These are phyloP conservation scores for Epichloe hybrida DNA, from an alignment of 2,329 filamentous ascomycete genomes.

Conservation along the genomic window DNA sequence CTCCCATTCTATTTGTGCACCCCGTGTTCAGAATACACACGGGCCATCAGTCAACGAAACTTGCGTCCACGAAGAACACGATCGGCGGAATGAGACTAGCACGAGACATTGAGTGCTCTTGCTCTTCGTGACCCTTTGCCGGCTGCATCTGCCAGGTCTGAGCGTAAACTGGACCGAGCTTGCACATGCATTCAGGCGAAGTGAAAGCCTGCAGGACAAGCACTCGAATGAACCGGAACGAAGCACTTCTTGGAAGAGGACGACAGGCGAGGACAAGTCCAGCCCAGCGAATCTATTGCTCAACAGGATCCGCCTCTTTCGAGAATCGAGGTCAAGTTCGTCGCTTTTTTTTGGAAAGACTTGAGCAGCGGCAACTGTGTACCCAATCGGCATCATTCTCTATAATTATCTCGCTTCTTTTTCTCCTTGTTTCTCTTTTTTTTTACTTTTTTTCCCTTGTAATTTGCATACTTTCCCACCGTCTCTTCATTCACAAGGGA, in stretches of 20 bases:
- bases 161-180: conserved; percentile 1
- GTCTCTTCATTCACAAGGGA: not conserved
- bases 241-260: not conserved
- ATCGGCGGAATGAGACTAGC: not conserved
- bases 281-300: not conserved
- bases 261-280: not conserved
- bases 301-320: not conserved
- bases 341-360: not conserved
- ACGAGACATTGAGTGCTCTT: not conserved
- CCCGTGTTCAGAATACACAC: too few species aligned
- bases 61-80: not conserved
- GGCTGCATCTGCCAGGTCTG: not conserved
- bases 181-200: conserved; percentile 3
- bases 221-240: not conserved
- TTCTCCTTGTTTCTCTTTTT: not conserved
- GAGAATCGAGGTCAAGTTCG: not conserved
- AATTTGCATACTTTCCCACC: not conserved
- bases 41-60: too few species aligned
- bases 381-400: not conserved
- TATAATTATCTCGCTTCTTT: not conserved
- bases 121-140: not conserved
- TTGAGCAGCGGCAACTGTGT: not conserved
- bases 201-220: not conserved
- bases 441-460: not conserved
- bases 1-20: not conserved